phyloP scores from a whole-genome alignment of 805 yeast species.

The Nakazawaea pomicola region DNA sequence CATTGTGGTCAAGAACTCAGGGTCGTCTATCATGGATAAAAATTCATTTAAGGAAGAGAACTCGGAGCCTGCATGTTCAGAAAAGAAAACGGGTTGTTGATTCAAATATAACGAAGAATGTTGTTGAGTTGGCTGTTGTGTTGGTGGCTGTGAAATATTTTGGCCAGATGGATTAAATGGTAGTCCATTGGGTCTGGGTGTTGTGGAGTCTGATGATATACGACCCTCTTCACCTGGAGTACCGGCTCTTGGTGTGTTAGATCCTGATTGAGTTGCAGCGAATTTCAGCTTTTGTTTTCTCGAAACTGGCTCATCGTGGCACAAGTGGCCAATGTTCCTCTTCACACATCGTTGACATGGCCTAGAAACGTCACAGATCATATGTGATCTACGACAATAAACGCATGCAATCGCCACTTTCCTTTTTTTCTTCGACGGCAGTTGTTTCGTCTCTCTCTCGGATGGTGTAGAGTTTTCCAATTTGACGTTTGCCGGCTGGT shows the following conservation, averaged over 20 bases:
- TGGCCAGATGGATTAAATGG: too few species aligned
- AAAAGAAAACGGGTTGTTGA: slow-evolving; percentile 76
- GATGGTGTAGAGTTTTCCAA: too few species aligned
- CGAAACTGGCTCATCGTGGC: slow-evolving; percentile 65
- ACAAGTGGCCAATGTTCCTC: slow-evolving; percentile 82
- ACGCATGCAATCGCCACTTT: slow-evolving; percentile 74
- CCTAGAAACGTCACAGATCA: slow-evolving; percentile 81
- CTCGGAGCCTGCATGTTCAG: slow-evolving; percentile 92
- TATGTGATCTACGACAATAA: slow-evolving; percentile 87
- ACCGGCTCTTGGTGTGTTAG: slow-evolving; percentile 11
- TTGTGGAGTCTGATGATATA: too few species aligned
- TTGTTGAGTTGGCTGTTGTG: neutral
- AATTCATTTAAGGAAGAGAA: slow-evolving; percentile 87
- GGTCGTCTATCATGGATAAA: slow-evolving; percentile 84
- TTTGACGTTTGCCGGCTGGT: too few species aligned
- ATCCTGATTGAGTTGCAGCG: slow-evolving; percentile 6
- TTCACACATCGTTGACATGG: slow-evolving; percentile 82
- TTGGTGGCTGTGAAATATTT: too few species aligned
- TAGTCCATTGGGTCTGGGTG: slow-evolving; percentile 8
- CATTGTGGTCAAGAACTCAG: slow-evolving; percentile 50
- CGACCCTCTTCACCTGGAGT: too few species aligned
- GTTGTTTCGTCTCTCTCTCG: neutral
- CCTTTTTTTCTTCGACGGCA: slow-evolving; percentile 34
- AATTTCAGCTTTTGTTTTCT: slow-evolving; percentile 29
- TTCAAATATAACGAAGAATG: slow-evolving; percentile 21